Evolutionary conservation across 2,329 filamentous ascomycete species (phyloP).

Genomic region (Fusarium xylarioides): DNA sequence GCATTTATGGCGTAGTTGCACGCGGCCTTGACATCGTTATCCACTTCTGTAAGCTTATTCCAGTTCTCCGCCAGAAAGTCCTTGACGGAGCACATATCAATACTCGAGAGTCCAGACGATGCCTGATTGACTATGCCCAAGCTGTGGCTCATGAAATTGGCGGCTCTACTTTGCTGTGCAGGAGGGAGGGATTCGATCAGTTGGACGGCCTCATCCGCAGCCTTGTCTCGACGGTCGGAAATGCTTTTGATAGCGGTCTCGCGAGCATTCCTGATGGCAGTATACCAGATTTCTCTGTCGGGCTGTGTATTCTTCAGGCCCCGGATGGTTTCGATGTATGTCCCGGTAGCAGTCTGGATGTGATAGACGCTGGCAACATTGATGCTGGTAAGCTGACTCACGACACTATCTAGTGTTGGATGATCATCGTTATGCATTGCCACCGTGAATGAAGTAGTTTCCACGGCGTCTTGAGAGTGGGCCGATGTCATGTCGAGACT

Average conservation of each 20-base stretch:
- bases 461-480: fast-evolving
- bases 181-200: fast-evolving
- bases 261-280: fast-evolving
- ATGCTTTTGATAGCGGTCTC: fast-evolving
- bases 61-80: not conserved
- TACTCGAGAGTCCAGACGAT: not conserved
- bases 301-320: fast-evolving
- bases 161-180: fast-evolving
- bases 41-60: not conserved
- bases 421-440: fast-evolving
- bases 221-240: fast-evolving
- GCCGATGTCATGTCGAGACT: not conserved
- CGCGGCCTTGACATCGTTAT: fast-evolving
- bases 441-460: fast-evolving
- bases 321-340: not conserved
- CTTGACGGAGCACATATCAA: fast-evolving
- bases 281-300: fast-evolving
- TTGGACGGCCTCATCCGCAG: fast-evolving
- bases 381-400: not conserved
- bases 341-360: not conserved
- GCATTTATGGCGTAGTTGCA: not conserved
- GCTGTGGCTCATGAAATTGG: not conserved
- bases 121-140: fast-evolving
- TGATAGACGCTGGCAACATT: fast-evolving
- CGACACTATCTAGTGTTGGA: fast-evolving